Evolutionary conservation across 148 eudicot species (phyloP).

Genomic region (Camellia japonica): DNA sequence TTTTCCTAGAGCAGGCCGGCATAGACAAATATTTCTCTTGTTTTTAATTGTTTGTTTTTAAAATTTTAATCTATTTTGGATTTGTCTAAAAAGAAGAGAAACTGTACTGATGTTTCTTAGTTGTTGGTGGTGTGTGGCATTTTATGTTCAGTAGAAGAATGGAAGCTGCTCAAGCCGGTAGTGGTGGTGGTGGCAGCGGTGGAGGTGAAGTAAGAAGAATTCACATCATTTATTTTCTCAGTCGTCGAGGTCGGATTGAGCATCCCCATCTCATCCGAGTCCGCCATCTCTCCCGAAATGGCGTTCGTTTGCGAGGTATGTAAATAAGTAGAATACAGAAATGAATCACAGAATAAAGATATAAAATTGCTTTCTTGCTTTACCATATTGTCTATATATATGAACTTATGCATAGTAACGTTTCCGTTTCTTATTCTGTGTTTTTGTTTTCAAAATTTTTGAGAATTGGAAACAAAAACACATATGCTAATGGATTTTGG

Average conservation of each 20-base stretch:
- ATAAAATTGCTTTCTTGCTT: no score
- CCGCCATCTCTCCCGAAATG: slow-evolving; percentile 48
- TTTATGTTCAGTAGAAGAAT: slow-evolving; percentile 4
- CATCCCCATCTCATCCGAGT: slow-evolving; percentile 61
- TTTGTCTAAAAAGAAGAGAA: slow-evolving; percentile 25
- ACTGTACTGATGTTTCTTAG: neutral
- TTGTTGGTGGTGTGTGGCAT: neutral
- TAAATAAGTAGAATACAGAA: neutral
- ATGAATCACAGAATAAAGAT: no score
- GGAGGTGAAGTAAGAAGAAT: slow-evolving; percentile 43
- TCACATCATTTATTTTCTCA: slow-evolving; percentile 52
- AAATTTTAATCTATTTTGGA: neutral
- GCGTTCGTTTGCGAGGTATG: slow-evolving; percentile 45
- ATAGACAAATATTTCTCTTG: slow-evolving; percentile 23
- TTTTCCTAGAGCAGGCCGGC: slow-evolving; percentile 27
- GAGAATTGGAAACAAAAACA: no score
- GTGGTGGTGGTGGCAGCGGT: neutral
- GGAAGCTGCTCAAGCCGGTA: slow-evolving; percentile 5
- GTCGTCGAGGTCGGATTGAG: slow-evolving; percentile 48
- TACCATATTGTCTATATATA: no score
- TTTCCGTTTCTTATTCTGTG: no score
- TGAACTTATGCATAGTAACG: no score
- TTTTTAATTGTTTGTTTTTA: neutral
- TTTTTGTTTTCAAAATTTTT: no score
- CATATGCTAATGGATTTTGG: neutral